These are phyloP conservation scores for Ramichloridium luteum DNA, from an alignment of 2,329 filamentous ascomycete genomes.

Conservation along the genomic window DNA sequence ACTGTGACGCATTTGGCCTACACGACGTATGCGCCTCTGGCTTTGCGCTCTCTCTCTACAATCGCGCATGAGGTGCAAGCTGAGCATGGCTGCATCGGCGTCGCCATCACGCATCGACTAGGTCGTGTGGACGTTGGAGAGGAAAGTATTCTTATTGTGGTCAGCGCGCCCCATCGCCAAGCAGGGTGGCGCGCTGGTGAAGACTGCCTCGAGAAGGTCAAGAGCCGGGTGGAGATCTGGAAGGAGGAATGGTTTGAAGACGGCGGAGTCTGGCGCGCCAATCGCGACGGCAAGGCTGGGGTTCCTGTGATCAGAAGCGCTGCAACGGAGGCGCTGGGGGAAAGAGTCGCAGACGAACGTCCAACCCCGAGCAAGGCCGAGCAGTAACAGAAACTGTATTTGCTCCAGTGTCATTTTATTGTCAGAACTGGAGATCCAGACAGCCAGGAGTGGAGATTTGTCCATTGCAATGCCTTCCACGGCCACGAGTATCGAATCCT, in stretches of 20 bases:
- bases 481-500: no score
- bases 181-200: slow-evolving; percentile 82
- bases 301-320: no score
- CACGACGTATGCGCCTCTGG: slow-evolving; percentile 58
- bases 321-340: no score
- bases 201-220: slow-evolving; percentile 77
- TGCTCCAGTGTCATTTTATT: no score
- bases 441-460: no score
- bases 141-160: slow-evolving; percentile 82
- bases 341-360: no score
- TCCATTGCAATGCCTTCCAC: no score
- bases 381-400: no score
- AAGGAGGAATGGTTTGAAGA: slow-evolving; percentile 83
- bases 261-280: slow-evolving; percentile 73
- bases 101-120: slow-evolving; percentile 73
- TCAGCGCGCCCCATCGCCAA: slow-evolving; percentile 69
- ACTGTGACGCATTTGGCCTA: slow-evolving; percentile 66
- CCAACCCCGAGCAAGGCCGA: no score
- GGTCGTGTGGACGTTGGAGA: slow-evolving; percentile 81
- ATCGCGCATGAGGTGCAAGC: slow-evolving; percentile 48
- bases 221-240: slow-evolving; percentile 85
- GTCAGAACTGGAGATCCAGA: no score
- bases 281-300: slow-evolving; percentile 58
- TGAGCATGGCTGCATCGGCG: slow-evolving; percentile 55
- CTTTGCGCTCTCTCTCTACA: slow-evolving; percentile 53